Conservation (phyloP, 108 stramenopile genomes). For the Stephanodiscus minutulus region DNA sequence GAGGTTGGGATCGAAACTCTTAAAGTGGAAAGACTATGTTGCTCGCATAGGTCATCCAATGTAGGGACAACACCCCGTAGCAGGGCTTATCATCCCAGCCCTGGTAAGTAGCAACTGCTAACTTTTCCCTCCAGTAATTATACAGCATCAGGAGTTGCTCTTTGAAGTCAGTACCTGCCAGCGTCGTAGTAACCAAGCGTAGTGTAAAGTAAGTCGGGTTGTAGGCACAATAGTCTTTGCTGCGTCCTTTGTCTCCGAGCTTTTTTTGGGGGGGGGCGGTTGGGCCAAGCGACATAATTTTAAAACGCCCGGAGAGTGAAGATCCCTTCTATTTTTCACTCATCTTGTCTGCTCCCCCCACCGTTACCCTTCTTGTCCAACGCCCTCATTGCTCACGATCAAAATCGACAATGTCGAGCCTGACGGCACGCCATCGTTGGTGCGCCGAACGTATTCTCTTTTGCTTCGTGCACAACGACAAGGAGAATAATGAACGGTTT, state of each 20-base stretch:
- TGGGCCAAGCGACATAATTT: too few relatives aligned
- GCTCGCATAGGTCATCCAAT: neutral
- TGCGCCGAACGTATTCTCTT: conserved; percentile 65
- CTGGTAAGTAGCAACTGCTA: neutral
- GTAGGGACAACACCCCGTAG: neutral
- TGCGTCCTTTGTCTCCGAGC: too few relatives aligned
- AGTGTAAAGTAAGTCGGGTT: neutral
- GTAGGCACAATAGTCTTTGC: too few relatives aligned
- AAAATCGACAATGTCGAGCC: conserved; percentile 41
- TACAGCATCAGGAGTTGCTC: neutral
- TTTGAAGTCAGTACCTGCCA: neutral
- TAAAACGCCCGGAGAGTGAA: neutral
- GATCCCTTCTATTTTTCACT: neutral
- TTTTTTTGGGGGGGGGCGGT: too few relatives aligned
- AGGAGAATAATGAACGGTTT: conserved; percentile 47
- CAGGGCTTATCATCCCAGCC: neutral
- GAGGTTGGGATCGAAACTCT: conserved; percentile 25
- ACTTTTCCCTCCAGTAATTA: neutral
- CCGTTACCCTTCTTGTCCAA: neutral
- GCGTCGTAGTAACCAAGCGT: neutral
- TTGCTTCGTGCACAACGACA: conserved; percentile 52
- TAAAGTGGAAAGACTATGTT: conserved; percentile 18
- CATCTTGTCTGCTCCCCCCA: neutral
- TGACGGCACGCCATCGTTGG: conserved; percentile 72
- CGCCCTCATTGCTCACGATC: neutral